Base-by-base conservation (phyloP, 2,329 filamentous ascomycete genomes). In the Fonsecaea pedrosoi region DNA sequence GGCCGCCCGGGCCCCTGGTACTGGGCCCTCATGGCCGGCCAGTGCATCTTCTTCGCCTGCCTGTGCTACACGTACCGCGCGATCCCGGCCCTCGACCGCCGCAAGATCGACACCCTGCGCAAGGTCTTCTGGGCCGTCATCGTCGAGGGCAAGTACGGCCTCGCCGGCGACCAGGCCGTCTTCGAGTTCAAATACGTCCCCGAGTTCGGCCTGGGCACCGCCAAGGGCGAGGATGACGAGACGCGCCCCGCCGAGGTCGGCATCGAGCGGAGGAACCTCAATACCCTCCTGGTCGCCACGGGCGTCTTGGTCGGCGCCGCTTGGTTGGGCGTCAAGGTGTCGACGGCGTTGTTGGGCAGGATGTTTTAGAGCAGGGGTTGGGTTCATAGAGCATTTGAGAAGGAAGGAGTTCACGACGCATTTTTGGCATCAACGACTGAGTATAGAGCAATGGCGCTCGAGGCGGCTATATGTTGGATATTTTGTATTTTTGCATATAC, bases 161-260 rank as follows among this genome's bases (percentile, higher is more conserved):
- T 94, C 7, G 60, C 54, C 1, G 87, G 89, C 0, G 81, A 84
- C 55, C 84, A 88, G 72, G 86, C 85, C 1, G 81, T 79, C 8
- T 93, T 92, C 73, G 86, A 89, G 21, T 90, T 93, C 78, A 90
- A 92, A 74, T 90, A 90, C 73, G 80, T 90, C 9, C 89, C 90
- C 0, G 79, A 85, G 70, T 83, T 84, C 58, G 75, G 78, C 58
- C 84, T 82, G 8, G 77, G 82, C 12, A 86, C 84, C 3, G 64
- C 63, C 1, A 67, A 62, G 60, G 68, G 66, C 10, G 71, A 62
- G n/a, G 67, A 66, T 18, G 79, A 82, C 55, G 76, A 83, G 32
- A 35, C 57, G 10, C 40, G 7, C 10, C 34, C 5, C 48, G 56
- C 37, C 5, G 68, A 63, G 13, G 54, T 38, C 5, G 70, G 71